Conservation (phyloP, 2,329 filamentous ascomycete genomes). For the Dryadomyces quercivorus region DNA sequence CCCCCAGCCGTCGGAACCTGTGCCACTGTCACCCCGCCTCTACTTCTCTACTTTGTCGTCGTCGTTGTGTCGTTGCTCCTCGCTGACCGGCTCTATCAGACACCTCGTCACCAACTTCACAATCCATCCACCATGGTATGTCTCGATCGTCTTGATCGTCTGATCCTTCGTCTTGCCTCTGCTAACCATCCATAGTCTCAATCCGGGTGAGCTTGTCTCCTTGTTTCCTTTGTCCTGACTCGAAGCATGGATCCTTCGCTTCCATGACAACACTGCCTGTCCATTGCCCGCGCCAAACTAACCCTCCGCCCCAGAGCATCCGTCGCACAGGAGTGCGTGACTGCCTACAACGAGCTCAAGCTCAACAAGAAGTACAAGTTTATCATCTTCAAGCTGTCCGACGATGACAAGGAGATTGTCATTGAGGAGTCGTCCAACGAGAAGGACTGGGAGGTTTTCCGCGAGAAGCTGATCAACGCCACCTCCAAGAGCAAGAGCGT, state of each 20-base stretch:
- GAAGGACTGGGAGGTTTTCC: constrained; percentile 60
- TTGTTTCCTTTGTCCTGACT: background rate
- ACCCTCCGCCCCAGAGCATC: constrained; percentile 42
- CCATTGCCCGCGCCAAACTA: background rate
- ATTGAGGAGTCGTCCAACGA: constrained; percentile 61
- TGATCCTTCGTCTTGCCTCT: background rate
- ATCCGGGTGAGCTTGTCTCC: constrained; percentile 3
- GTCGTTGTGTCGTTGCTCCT: background rate
- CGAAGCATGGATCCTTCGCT: background rate
- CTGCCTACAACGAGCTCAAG: constrained; percentile 70
- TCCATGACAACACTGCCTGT: background rate
- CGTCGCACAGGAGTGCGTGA: constrained; percentile 60
- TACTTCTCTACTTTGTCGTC: background rate
- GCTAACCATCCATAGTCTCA: constrained; percentile 1
- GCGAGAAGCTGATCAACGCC: constrained; percentile 62
- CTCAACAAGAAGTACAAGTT: constrained; percentile 71
- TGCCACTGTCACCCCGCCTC: background rate
- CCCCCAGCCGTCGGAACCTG: no score
- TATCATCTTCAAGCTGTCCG: constrained; percentile 80
- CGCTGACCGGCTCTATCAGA: no score
- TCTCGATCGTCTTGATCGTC: background rate
- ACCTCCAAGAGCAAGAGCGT: constrained; percentile 61
- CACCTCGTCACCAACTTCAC: background rate
- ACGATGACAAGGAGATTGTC: constrained; percentile 71
- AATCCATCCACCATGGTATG: background rate